phyloP scores from a whole-genome alignment of 1,284 basidiomycete genomes.

The Trichosporon ovoides region DNA sequence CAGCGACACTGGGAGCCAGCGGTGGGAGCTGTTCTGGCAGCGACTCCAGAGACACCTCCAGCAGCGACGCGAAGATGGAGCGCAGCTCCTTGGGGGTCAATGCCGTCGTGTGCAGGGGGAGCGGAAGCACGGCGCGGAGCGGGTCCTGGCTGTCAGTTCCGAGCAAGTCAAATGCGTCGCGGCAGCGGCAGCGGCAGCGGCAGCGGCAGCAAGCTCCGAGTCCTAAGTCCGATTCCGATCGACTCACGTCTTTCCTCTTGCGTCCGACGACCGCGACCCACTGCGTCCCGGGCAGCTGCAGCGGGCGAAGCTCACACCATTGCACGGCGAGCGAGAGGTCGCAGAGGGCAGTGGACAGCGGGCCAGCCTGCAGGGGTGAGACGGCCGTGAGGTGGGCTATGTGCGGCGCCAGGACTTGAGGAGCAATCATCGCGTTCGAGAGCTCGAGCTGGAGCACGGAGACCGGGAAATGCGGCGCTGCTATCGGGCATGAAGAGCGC shows the following conservation, averaged over 20 bases:
- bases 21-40: conserved; percentile 30
- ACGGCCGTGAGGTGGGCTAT: conserved; percentile 7
- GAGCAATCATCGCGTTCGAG: not conserved
- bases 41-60: conserved; percentile 11
- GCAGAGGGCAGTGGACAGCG: conserved; percentile 38
- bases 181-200: too few relatives aligned
- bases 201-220: not conserved
- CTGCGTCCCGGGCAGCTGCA: conserved; percentile 26
- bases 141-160: conserved; percentile 34
- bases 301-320: conserved; percentile 42
- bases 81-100: conserved; percentile 39
- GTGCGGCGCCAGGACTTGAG: conserved; percentile 3
- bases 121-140: conserved; percentile 41
- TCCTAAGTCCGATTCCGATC: not conserved
- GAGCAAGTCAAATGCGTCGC: not conserved
- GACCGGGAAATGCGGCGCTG: not conserved
- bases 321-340: conserved; percentile 48
- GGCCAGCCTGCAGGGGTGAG: conserved; percentile 39
- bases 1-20: conserved; percentile 26
- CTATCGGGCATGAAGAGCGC: not conserved
- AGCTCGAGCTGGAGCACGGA: not conserved
- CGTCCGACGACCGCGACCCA: conserved; percentile 44
- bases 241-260: conserved; percentile 37
- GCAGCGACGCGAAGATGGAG: conserved; percentile 35
- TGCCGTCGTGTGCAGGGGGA: conserved; percentile 44